Evolutionary conservation across 2,329 filamentous ascomycete species (phyloP), one percentile per base, ranked within the genome.

Genomic region (Fusarium subglutinans): DNA sequence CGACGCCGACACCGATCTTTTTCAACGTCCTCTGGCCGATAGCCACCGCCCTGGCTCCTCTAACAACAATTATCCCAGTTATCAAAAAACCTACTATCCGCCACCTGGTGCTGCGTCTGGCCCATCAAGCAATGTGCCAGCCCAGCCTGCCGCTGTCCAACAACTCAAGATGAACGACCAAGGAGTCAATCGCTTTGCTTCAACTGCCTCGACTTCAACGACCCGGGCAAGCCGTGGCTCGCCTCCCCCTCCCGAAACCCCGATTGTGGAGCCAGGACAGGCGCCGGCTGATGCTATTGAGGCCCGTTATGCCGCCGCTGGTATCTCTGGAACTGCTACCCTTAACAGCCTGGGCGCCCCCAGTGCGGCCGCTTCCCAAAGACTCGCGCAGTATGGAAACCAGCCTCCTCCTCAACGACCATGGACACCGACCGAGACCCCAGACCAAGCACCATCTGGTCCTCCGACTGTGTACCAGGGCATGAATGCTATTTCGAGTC

Each of bases 381-480:
- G 95, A 75, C 85, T 93, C 70, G 93, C 94, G 43, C 94, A 96
- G 68, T 98, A 98, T 81, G 89, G 87, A 28, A 81, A 81, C 57
- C 82, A 83, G 48, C 71, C 76, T n/a, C 82, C 82, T 14, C 75
- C 77, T 33, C 82, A 81, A 63, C 79, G 96, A 54, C 95, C 95
- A 37, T 98, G 96, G 96, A 98, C 96, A 15, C 96, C 96, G 2
- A 98, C 96, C 7, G 96, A 99, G 81, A 89, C 91, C 65, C 95
- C 95, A 3, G 95, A 94, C 38, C 92, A 92, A 70, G 92, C 95
- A 59, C 94, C 94, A 10, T 94, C 98, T 84, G 95, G 95, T 0
- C 95, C 95, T 37, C 95, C 96, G 2, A 95, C 93, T 1, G 93
- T 97, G 3, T 98, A 98, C 77, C 96, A 98, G 83, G 96, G 96